Conservation (phyloP, 2,329 filamentous ascomycete species). For the Geosmithia putterillii region DNA sequence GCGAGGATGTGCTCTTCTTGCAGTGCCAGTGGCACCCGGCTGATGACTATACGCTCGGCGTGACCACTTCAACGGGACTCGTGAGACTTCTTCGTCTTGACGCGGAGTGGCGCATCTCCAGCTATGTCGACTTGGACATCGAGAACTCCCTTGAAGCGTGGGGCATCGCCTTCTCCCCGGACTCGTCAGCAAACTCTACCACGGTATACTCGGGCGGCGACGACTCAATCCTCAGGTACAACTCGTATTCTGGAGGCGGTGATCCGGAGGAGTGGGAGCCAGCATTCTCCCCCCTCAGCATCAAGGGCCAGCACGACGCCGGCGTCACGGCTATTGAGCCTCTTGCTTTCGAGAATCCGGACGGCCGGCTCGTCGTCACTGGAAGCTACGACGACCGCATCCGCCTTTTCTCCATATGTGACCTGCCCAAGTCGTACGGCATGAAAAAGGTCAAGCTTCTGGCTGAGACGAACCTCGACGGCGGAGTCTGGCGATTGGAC, state of each 20-base stretch:
- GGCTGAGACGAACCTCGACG: slow-evolving; percentile 55
- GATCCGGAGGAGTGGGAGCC: not conserved
- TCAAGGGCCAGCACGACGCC: slow-evolving; percentile 52
- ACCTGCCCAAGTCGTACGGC: slow-evolving; percentile 25
- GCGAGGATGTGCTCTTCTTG: slow-evolving; percentile 51
- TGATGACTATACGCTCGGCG: slow-evolving; percentile 41
- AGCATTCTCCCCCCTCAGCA: slow-evolving; percentile 8
- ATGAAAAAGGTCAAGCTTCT: slow-evolving; percentile 36
- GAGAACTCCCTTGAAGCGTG: slow-evolving; percentile 57
- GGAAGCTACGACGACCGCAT: slow-evolving; percentile 87
- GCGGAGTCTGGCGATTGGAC: slow-evolving; percentile 80
- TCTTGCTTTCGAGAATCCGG: slow-evolving; percentile 28
- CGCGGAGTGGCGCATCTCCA: slow-evolving; percentile 23
- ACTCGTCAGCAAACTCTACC: slow-evolving; percentile 7
- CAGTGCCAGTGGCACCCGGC: slow-evolving; percentile 63
- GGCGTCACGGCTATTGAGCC: slow-evolving; percentile 83
- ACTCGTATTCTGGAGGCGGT: slow-evolving; percentile 13
- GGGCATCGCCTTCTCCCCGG: slow-evolving; percentile 50
- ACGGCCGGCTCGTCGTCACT: slow-evolving; percentile 54
- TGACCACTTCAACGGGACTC: slow-evolving; percentile 58
- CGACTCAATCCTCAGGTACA: slow-evolving; percentile 49
- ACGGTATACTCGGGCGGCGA: slow-evolving; percentile 62
- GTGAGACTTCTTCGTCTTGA: slow-evolving; percentile 43
- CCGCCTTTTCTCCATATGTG: slow-evolving; percentile 47
- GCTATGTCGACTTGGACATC: slow-evolving; percentile 24